Evolutionary conservation across 768 basidiomycete species (phyloP), one percentile per base, ranked within the genome.

Genomic region (Lentinula aciculospora): DNA sequence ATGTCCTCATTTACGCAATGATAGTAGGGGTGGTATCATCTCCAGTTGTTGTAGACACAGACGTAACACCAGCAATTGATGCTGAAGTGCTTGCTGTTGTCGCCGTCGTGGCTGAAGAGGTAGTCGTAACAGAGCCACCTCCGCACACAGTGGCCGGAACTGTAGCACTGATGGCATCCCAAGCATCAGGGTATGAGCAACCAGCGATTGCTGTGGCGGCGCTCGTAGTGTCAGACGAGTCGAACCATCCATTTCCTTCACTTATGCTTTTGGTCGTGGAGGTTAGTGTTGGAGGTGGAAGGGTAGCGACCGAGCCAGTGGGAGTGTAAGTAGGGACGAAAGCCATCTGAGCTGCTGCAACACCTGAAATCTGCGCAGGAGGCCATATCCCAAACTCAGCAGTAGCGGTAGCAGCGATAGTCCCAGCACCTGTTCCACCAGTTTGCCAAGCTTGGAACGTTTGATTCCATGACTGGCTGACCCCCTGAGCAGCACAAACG

Each of bases 271-370:
- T 71, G 61, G 66, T 75, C 73, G 68, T 87, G 88, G 36, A 65
- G 66, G 50, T 87, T 85, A 32, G 72, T 66, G 23, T 78, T 10
- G 81, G 75, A 19, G 73, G 76, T 21, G 81, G 75, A 23, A 88
- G 75, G 4, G 83, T 84, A 57, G 76, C 71, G 50, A 81, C 71
- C 4, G 77, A 67, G 27, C 77, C 80, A 10, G 83, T 85, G 23
- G 74, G 73, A 3, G 84, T 84, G 64, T 86, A 86, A 48, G 81
- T 80, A n/a, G 84, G 83, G 8, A 86, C 64, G 32, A 69, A 56
- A 9, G 68, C 67, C 59, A 75, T 74, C 27, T 69, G 64, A 1
- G 66, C 68, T 12, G 65, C 65, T 3, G 61, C 60, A 27, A 74
- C 65, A 47, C 75, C 74, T 19, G 68, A 74, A 53, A 86, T 70